These are phyloP conservation scores for Inga leiocalycina DNA, from an alignment of 306 rosid species.

Conservation along the genomic window DNA sequence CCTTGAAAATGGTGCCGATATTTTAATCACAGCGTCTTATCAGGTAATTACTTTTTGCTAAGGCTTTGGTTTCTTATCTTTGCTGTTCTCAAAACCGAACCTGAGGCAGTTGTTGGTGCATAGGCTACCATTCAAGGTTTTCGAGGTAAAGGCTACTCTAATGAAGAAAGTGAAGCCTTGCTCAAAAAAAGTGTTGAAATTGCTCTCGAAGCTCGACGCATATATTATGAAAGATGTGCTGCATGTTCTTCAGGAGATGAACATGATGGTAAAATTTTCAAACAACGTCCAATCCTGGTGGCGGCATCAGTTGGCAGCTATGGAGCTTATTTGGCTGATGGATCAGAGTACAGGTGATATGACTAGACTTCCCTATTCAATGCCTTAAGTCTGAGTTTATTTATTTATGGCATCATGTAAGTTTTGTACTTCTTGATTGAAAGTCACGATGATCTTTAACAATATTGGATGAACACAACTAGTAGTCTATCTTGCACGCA, in stretches of 20 bases:
- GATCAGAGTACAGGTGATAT: slow-evolving; percentile 66
- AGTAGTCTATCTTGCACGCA: slow-evolving; percentile 11
- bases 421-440: slow-evolving; percentile 24
- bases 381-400: slow-evolving; percentile 20
- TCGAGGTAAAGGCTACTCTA: slow-evolving; percentile 50
- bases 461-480: background rate
- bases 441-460: slow-evolving; percentile 8
- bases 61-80: background rate
- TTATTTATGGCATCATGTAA: slow-evolving; percentile 5
- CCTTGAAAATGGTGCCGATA: slow-evolving; percentile 62
- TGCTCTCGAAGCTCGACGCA: slow-evolving; percentile 51
- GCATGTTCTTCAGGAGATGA: slow-evolving; percentile 26
- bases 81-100: slow-evolving; percentile 8
- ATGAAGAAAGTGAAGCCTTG: slow-evolving; percentile 48
- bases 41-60: slow-evolving; percentile 40
- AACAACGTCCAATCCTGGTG: slow-evolving; percentile 45
- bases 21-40: slow-evolving; percentile 60
- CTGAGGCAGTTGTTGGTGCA: slow-evolving; percentile 22
- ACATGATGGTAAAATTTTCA: slow-evolving; percentile 39
- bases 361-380: slow-evolving; percentile 6
- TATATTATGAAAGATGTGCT: slow-evolving; percentile 46
- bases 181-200: slow-evolving; percentile 57
- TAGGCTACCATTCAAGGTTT: slow-evolving; percentile 70
- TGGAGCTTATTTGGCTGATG: slow-evolving; percentile 69
- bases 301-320: slow-evolving; percentile 66